Percentiles rank a stretch among this genome's conserved stretches.
phyloP scores from a whole-genome alignment of 306 rosid genomes.

The Aeschynomene evenia region DNA sequence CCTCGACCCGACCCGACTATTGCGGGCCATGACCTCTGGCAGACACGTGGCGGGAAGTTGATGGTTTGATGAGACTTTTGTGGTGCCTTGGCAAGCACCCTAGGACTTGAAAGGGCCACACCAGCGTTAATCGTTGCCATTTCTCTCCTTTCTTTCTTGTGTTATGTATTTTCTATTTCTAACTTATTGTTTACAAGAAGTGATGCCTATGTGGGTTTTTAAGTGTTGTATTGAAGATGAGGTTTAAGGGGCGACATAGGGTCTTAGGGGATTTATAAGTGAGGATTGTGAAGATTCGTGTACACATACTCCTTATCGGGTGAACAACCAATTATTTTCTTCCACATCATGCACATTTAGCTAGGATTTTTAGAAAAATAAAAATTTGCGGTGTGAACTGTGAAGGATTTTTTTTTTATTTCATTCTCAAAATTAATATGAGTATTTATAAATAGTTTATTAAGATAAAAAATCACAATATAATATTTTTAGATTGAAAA shows the following conservation, averaged over 20 bases:
- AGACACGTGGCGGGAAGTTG: constrained; percentile 23
- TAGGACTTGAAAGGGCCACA: constrained; percentile 49
- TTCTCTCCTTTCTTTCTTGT: neutral
- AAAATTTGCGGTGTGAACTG: neutral
- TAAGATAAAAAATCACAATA: too few relatives aligned
- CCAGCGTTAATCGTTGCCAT: constrained; percentile 73
- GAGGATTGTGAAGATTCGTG: constrained; percentile 30
- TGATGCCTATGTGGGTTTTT: neutral
- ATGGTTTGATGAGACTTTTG: constrained; percentile 34
- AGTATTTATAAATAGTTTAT: too few relatives aligned
- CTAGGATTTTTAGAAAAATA: constrained; percentile 46
- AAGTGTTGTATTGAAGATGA: neutral
- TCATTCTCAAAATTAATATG: too few relatives aligned
- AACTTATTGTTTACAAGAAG: neutral
- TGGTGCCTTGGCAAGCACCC: constrained; percentile 39
- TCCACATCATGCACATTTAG: constrained; percentile 45
- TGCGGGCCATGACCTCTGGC: constrained; percentile 18
- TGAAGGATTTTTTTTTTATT: neutral
- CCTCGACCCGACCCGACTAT: constrained; percentile 28
- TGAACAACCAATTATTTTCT: constrained; percentile 24
- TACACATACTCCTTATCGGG: constrained; percentile 65
- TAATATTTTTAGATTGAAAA: too few relatives aligned
- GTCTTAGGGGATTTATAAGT: constrained; percentile 8
- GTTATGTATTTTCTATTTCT: neutral
- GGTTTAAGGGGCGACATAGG: neutral